These are phyloP conservation scores for Scedosporium aurantiacum DNA, from an alignment of 2,329 filamentous ascomycete species.

Conservation along the genomic window DNA sequence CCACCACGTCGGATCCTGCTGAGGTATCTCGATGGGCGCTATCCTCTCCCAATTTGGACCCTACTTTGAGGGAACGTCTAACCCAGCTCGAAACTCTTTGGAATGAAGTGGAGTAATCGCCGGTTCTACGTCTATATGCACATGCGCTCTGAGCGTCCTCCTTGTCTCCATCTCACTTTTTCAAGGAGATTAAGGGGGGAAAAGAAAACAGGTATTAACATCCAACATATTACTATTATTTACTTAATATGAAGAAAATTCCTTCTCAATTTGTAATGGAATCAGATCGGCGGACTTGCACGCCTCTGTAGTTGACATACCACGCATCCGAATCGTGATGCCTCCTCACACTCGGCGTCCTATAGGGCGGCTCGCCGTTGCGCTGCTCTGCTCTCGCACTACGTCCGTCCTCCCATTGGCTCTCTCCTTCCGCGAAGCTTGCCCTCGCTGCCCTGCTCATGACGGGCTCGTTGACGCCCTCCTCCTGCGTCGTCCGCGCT, in stretches of 20 bases:
- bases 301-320: background rate
- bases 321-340: background rate
- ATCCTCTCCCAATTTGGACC: background rate
- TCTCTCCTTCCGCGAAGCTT: background rate
- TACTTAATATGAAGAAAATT: background rate
- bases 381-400: background rate
- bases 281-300: background rate
- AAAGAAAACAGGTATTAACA: background rate
- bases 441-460: background rate
- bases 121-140: no score
- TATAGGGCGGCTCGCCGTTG: background rate
- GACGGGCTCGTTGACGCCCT: background rate
- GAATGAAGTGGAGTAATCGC: background rate
- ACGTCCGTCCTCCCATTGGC: background rate
- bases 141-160: no score
- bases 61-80: background rate
- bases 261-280: background rate
- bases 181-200: background rate
- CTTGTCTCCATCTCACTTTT: no score
- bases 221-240: background rate
- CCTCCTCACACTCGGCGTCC: background rate
- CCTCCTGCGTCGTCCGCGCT: background rate
- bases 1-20: background rate
- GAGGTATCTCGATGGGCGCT: background rate
- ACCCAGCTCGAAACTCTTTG: conserved; percentile 2